Conservation (phyloP, 768 basidiomycete species). For the Russula olivacea region DNA sequence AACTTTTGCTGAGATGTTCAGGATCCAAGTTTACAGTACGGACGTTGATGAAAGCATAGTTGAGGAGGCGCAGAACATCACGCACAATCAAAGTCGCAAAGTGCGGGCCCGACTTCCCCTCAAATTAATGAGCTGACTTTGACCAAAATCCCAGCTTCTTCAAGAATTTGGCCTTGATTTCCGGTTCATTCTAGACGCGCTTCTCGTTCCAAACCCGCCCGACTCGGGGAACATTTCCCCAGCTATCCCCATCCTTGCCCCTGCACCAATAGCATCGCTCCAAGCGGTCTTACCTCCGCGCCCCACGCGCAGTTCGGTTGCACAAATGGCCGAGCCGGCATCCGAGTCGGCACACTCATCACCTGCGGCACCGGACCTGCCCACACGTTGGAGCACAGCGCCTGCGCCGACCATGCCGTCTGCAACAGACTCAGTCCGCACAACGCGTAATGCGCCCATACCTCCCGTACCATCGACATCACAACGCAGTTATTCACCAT, state of each 20-base stretch:
- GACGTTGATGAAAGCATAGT: slow-evolving; percentile 67
- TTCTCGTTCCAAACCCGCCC: slow-evolving; percentile 46
- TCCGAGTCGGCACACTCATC: slow-evolving; percentile 9
- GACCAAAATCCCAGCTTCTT: slow-evolving; percentile 48
- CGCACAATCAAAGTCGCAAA: slow-evolving; percentile 76
- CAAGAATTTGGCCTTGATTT: slow-evolving; percentile 95
- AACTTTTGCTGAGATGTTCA: slow-evolving; percentile 75
- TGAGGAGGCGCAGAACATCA: slow-evolving; percentile 73
- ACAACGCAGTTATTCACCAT: background rate
- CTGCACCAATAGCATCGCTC: slow-evolving; percentile 29
- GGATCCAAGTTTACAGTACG: slow-evolving; percentile 85
- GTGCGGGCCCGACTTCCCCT: slow-evolving; percentile 36
- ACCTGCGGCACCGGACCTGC: background rate
- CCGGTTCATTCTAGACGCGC: slow-evolving; percentile 79
- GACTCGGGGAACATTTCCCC: slow-evolving; percentile 24
- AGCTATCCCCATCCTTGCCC: slow-evolving; percentile 27
- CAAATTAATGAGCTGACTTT: background rate
- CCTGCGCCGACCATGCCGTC: background rate
- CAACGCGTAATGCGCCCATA: background rate
- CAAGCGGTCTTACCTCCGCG: slow-evolving; percentile 32
- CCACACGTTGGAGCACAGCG: background rate
- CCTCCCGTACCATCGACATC: background rate
- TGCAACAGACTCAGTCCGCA: background rate
- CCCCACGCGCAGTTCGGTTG: slow-evolving; percentile 19
- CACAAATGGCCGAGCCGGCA: background rate